A percentile compares a stretch with the other conserved stretches of the same genome.
phyloP scores from a whole-genome alignment of 2,329 filamentous ascomycete genomes.

The Ophiocordyceps camponoti-leonardi region DNA sequence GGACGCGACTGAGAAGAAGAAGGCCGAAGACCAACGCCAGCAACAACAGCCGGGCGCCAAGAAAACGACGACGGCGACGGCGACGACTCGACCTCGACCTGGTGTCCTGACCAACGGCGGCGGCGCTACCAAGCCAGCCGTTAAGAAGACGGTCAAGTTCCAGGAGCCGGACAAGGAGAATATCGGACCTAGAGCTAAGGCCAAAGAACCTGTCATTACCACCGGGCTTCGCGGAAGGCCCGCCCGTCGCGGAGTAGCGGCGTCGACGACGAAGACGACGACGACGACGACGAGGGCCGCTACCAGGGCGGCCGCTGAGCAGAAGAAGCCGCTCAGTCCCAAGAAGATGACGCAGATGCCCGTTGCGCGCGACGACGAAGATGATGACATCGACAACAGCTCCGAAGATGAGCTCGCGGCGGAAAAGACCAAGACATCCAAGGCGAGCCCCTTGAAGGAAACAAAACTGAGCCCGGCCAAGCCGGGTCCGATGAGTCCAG shows the following conservation, averaged over 20 bases:
- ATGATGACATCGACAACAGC: constrained; percentile 14
- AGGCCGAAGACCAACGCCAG: too few species aligned
- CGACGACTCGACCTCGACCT: constrained; percentile 11
- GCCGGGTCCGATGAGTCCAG: constrained; percentile 10
- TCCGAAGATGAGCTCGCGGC: constrained; percentile 45
- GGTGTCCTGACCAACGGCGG: constrained; percentile 12
- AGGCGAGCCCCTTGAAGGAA: constrained; percentile 23
- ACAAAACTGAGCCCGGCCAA: constrained; percentile 40
- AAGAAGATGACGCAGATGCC: constrained; percentile 46
- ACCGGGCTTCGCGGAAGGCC: constrained; percentile 22
- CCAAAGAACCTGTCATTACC: constrained; percentile 16
- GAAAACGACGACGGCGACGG: constrained; percentile 1
- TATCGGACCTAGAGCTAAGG: constrained; percentile 23
- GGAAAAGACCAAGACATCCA: constrained; percentile 21
- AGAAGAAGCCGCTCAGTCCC: constrained; percentile 40
- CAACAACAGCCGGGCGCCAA: background rate
- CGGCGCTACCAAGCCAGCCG: constrained; percentile 20
- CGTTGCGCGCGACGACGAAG: constrained; percentile 23
- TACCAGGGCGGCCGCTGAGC: constrained; percentile 9
- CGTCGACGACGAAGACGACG: constrained; percentile 8
- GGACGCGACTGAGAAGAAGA: constrained; percentile 12
- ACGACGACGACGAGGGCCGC: constrained; percentile 17
- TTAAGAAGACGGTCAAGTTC: constrained; percentile 47
- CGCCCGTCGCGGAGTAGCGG: constrained; percentile 20
- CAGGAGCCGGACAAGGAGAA: constrained; percentile 51